These are phyloP conservation scores for Leucaena leucocephala DNA, from an alignment of 306 rosid species.

Conservation along the genomic window DNA sequence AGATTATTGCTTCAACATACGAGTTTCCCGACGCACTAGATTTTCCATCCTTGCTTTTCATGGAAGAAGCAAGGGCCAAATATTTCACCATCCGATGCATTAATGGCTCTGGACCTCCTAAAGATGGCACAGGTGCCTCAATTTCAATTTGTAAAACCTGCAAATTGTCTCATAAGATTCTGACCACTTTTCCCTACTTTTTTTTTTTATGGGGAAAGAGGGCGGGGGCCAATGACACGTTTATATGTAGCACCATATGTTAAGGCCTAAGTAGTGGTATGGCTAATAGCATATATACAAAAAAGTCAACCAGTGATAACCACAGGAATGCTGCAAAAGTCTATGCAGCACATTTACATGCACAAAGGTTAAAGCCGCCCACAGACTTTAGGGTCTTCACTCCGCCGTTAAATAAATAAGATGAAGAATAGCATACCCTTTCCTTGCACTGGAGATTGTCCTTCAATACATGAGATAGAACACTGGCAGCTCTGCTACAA, in stretches of 20 bases:
- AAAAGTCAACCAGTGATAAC: background rate
- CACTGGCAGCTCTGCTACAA: constrained; percentile 95
- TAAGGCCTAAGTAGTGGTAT: background rate
- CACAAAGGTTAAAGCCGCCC: background rate
- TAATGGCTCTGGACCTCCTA: constrained; percentile 84
- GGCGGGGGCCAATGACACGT: background rate
- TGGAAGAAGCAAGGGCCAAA: constrained; percentile 82
- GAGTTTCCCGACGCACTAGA: constrained; percentile 53
- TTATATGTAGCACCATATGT: background rate
- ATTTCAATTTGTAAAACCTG: constrained; percentile 84
- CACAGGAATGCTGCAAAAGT: background rate
- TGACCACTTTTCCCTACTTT: constrained; percentile 8
- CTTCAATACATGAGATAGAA: constrained; percentile 86
- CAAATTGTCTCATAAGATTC: constrained; percentile 34
- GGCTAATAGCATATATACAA: background rate
- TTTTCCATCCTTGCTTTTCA: constrained; percentile 75
- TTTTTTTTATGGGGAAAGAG: background rate
- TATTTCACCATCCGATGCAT: constrained; percentile 87
- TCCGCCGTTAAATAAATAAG: constrained; percentile 27
- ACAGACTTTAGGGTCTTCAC: constrained; percentile 7
- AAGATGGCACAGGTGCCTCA: constrained; percentile 73
- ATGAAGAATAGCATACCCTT: constrained; percentile 61
- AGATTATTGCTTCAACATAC: constrained; percentile 66
- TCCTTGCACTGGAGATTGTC: constrained; percentile 89
- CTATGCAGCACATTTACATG: background rate